Conservation (phyloP, 768 basidiomycete genomes). For the Lentinula lateritia region DNA sequence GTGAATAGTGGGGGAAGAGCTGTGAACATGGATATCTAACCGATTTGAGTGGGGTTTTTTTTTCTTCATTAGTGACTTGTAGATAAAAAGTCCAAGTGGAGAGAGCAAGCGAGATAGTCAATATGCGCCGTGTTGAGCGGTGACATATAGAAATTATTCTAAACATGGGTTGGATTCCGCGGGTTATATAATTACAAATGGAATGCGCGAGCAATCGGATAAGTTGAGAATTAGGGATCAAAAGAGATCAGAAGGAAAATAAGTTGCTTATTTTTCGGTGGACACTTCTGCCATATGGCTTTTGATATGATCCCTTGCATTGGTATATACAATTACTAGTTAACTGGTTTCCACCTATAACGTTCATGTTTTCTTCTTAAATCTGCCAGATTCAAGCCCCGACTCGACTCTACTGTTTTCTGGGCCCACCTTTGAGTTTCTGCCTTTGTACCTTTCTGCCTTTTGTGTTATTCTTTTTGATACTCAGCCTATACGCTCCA, state of each 20-base stretch:
- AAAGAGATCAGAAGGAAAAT: background rate
- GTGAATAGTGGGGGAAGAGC: background rate
- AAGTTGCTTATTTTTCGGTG: background rate
- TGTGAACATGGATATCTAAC: too few species aligned
- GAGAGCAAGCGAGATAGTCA: too few species aligned
- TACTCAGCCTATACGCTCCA: background rate
- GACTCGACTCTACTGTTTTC: background rate
- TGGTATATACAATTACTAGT: too few species aligned
- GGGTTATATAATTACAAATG: background rate
- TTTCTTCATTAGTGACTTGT: too few species aligned
- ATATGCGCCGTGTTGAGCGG: too few species aligned
- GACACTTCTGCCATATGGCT: background rate
- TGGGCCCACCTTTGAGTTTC: background rate
- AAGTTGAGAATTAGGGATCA: background rate
- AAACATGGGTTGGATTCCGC: background rate
- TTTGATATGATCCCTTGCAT: background rate
- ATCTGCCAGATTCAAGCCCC: background rate
- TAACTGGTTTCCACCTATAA: background rate
- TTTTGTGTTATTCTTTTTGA: too few species aligned
- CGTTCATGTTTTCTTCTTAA: background rate
- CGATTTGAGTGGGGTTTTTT: too few species aligned
- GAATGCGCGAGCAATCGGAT: background rate
- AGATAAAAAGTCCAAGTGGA: too few species aligned
- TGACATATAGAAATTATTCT: too few species aligned
- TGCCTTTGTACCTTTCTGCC: background rate